Percentiles rank a stretch among this genome's conserved stretches.
Evolutionary conservation across 78 protist genomes (phyloP).

Genomic region (Chrysochromulina tobinii): DNA sequence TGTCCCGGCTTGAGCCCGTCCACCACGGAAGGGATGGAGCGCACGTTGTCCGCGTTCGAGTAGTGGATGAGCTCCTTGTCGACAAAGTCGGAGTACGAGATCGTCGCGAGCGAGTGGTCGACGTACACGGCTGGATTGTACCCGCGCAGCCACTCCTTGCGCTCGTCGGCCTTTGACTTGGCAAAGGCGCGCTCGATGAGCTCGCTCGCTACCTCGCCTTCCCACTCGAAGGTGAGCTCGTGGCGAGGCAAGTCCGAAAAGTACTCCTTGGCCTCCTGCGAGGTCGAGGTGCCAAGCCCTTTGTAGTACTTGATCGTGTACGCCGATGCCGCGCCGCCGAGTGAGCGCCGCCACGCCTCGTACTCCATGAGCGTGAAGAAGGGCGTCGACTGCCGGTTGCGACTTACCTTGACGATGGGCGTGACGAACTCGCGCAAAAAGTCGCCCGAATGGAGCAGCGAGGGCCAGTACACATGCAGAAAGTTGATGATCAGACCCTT

Average conservation of each 20-base stretch:
- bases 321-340: conserved; percentile 11
- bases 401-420: conserved; percentile 94
- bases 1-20: conserved; percentile 98
- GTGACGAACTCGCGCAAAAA: conserved; percentile 97
- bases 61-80: conserved; percentile 91
- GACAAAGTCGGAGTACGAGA: conserved; percentile 50
- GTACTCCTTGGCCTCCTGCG: conserved; percentile 93
- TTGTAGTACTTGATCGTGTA: conserved; percentile 96
- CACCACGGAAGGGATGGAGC: conserved; percentile 95
- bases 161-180: conserved; percentile 80
- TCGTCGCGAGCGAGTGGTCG: conserved; percentile 1
- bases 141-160: conserved; percentile 91
- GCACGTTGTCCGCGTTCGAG: conserved; percentile 84
- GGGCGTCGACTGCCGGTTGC: neutral
- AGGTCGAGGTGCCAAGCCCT: conserved; percentile 94
- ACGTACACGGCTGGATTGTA: conserved; percentile 59
- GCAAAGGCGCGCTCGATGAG: conserved; percentile 45
- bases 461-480: conserved; percentile 96
- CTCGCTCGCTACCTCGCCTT: conserved; percentile 65
- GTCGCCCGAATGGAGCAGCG: conserved; percentile 67
- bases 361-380: conserved; percentile 96
- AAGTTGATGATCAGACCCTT: conserved; percentile 98
- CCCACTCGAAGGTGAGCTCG: conserved; percentile 61
- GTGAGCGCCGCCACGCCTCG: conserved; percentile 67
- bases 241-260: conserved; percentile 83